Conservation (phyloP, 179 eudicot species). For the Silene noctiflora region DNA sequence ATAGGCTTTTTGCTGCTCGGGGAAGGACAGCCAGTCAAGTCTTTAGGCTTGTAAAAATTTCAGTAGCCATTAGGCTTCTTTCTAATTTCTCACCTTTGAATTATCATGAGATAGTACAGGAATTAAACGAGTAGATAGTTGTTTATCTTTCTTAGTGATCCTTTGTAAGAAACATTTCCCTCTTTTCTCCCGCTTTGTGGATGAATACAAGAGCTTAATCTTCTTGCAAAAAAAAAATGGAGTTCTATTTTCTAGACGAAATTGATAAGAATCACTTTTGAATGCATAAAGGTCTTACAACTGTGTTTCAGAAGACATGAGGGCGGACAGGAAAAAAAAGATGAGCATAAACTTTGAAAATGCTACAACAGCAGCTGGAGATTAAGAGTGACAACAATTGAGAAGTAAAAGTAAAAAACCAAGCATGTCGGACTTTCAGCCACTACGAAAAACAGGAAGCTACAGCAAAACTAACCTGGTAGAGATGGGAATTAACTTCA, state of each 20-base stretch:
- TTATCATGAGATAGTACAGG: too few species aligned
- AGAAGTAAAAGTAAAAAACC: background rate
- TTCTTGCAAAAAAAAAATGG: background rate
- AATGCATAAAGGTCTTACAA: background rate
- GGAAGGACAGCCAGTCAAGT: too few species aligned
- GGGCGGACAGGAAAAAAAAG: background rate
- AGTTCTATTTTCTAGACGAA: background rate
- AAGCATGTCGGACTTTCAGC: background rate
- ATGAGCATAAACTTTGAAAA: background rate
- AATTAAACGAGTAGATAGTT: too few species aligned
- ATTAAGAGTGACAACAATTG: background rate
- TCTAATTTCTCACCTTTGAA: too few species aligned
- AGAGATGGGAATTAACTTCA: slow-evolving; percentile 95
- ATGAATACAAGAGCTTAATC: too few species aligned
- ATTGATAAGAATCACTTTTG: background rate
- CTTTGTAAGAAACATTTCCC: too few species aligned
- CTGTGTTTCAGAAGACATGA: background rate
- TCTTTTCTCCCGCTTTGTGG: too few species aligned
- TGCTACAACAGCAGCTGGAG: background rate
- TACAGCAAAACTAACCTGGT: slow-evolving; percentile 59
- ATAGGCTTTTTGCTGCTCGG: too few species aligned
- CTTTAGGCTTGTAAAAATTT: too few species aligned
- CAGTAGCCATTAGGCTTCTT: too few species aligned
- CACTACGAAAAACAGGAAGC: background rate
- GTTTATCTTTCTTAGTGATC: too few species aligned